A percentile compares a stretch with the other conserved stretches of the same genome.
Evolutionary conservation across 2,329 filamentous ascomycete species (phyloP).

Genomic region (Lecanicillium sp.): DNA sequence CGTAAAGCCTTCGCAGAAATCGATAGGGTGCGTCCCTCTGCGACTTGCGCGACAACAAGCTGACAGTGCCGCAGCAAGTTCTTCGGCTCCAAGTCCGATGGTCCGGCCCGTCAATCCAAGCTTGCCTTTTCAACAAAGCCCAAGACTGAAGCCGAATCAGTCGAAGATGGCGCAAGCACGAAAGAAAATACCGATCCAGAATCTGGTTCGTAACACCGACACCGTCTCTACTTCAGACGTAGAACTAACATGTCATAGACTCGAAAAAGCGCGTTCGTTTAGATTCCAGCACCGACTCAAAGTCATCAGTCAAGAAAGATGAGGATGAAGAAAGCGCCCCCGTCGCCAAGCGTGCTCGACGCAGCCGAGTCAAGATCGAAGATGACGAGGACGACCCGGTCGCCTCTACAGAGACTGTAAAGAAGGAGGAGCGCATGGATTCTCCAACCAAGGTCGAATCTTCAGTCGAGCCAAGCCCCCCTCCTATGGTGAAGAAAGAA

Average conservation of each 20-base stretch:
- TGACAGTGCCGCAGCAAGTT: slow-evolving; percentile 61
- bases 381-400: slow-evolving; percentile 44
- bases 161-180: slow-evolving; percentile 22
- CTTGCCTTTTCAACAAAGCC: slow-evolving; percentile 65
- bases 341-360: slow-evolving; percentile 51
- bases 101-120: slow-evolving; percentile 68
- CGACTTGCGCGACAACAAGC: background rate
- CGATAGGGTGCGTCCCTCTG: slow-evolving; percentile 62
- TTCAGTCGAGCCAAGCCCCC: slow-evolving; percentile 5
- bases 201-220: slow-evolving; percentile 28
- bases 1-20: slow-evolving; percentile 67
- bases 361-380: slow-evolving; percentile 41
- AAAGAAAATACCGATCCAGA: slow-evolving; percentile 35
- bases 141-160: slow-evolving; percentile 27
- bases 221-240: background rate
- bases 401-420: slow-evolving; percentile 28
- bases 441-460: slow-evolving; percentile 17
- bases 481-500: slow-evolving; percentile 18
- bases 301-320: slow-evolving; percentile 27
- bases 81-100: slow-evolving; percentile 56
- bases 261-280: slow-evolving; percentile 41
- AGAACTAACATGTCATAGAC: slow-evolving; percentile 23
- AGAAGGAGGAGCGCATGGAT: slow-evolving; percentile 19
- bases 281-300: background rate
- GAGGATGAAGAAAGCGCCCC: slow-evolving; percentile 54